Percentiles rank a stretch among this genome's conserved stretches.
Conservation (phyloP, 768 basidiomycete species). For the Terana coerulea region DNA sequence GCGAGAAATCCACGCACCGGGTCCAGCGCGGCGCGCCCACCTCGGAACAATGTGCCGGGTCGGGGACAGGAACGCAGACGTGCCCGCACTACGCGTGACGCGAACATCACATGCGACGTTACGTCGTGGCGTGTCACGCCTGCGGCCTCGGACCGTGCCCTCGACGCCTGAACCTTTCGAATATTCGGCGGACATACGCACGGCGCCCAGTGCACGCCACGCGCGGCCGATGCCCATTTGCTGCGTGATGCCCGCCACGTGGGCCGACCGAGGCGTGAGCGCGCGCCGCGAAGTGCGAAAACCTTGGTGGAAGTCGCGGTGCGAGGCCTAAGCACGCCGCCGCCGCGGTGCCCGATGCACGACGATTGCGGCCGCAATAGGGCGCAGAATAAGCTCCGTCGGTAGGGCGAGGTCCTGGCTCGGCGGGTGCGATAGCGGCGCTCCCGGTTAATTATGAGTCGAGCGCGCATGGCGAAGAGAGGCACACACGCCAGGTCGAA, state of each 20-base stretch:
- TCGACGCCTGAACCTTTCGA: too few relatives aligned
- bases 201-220: too few relatives aligned
- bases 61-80: too few relatives aligned
- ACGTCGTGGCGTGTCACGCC: neutral
- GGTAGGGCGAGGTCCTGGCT: neutral
- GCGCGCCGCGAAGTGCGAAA: too few relatives aligned
- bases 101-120: slow-evolving; percentile 4
- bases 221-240: too few relatives aligned
- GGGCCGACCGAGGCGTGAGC: too few relatives aligned
- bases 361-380: neutral
- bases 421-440: neutral
- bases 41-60: neutral
- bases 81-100: neutral
- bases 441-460: neutral
- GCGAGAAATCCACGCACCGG: neutral
- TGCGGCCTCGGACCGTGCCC: neutral
- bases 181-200: too few relatives aligned
- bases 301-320: too few relatives aligned
- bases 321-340: neutral
- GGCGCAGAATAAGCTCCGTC: slow-evolving; percentile 4
- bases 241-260: too few relatives aligned
- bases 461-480: neutral
- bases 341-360: neutral
- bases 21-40: neutral
- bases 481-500: neutral